These are phyloP conservation scores for Curvularia spicifera DNA, from an alignment of 2,329 filamentous ascomycete genomes.

Conservation along the genomic window DNA sequence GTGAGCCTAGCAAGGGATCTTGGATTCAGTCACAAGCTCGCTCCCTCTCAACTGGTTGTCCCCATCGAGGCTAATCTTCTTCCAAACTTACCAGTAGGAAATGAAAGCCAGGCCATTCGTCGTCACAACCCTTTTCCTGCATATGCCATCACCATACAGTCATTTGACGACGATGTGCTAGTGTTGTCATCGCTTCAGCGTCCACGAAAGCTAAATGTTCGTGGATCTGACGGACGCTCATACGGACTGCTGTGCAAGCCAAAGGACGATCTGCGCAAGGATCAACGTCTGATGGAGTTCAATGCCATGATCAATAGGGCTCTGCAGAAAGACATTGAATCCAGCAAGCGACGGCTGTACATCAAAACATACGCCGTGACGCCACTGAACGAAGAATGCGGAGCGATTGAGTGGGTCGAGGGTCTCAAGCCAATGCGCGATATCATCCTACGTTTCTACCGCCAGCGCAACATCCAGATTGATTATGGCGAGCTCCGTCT, in stretches of 20 bases:
- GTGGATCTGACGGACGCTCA: conserved; percentile 84
- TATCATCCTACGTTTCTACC: conserved; percentile 80
- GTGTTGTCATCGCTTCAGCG: conserved; percentile 91
- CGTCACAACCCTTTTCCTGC: conserved; percentile 84
- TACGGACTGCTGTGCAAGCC: conserved; percentile 97
- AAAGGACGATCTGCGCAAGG: conserved; percentile 95
- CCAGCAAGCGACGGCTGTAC: conserved; percentile 79
- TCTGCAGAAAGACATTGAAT: conserved; percentile 87
- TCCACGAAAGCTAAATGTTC: conserved; percentile 84
- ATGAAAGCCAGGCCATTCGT: conserved; percentile 72
- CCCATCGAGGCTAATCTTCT: conserved; percentile 86
- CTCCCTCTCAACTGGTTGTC: conserved; percentile 84
- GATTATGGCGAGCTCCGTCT: conserved; percentile 71
- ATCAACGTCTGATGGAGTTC: conserved; percentile 99
- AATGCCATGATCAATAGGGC: conserved; percentile 97
- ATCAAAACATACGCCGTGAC: conserved; percentile 98
- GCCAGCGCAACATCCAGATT: conserved; percentile 69
- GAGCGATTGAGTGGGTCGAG: conserved; percentile 98
- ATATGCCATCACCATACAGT: conserved; percentile 81
- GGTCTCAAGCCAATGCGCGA: conserved; percentile 93
- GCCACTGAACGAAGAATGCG: conserved; percentile 95
- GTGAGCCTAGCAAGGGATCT: conserved; percentile 81
- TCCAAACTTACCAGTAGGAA: conserved; percentile 74
- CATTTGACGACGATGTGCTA: conserved; percentile 85
- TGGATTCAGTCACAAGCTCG: conserved; percentile 80